These are phyloP conservation scores for Pseudoscleropodium purum DNA, from an alignment of 225 moss, liverwort and hornwort species.

Conservation along the genomic window DNA sequence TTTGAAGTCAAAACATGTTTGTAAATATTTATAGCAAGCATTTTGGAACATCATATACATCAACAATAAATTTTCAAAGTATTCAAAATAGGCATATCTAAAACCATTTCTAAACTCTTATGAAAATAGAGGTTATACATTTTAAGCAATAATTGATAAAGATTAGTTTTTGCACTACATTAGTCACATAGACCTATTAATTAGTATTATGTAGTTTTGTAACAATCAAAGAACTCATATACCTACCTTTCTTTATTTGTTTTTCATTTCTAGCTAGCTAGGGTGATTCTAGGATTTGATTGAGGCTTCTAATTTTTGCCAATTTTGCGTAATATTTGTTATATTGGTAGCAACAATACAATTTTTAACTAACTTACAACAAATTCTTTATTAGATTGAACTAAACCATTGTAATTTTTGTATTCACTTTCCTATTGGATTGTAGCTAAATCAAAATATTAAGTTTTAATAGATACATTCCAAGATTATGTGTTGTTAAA, in stretches of 20 bases:
- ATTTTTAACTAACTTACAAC: neutral
- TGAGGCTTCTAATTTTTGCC: accelerated
- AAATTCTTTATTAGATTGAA: neutral
- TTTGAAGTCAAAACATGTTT: neutral
- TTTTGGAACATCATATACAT: neutral
- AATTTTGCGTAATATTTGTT: neutral
- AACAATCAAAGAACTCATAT: neutral
- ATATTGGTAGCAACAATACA: neutral
- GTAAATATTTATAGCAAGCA: neutral
- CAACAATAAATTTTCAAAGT: neutral
- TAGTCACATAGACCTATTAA: neutral
- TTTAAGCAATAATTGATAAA: neutral
- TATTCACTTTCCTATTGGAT: neutral
- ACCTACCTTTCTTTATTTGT: neutral
- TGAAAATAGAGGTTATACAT: neutral
- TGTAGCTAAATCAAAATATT: neutral
- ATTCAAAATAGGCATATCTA: neutral
- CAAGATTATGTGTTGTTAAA: too few relatives aligned
- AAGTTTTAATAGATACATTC: too few relatives aligned
- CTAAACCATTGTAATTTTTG: neutral
- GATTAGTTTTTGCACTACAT: neutral
- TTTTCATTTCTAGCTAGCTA: neutral
- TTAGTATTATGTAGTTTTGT: neutral
- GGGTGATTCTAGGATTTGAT: accelerated
- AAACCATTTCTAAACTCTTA: neutral